Evolutionary conservation across 345 rosid species (phyloP).

Genomic region (Dimocarpus longan): DNA sequence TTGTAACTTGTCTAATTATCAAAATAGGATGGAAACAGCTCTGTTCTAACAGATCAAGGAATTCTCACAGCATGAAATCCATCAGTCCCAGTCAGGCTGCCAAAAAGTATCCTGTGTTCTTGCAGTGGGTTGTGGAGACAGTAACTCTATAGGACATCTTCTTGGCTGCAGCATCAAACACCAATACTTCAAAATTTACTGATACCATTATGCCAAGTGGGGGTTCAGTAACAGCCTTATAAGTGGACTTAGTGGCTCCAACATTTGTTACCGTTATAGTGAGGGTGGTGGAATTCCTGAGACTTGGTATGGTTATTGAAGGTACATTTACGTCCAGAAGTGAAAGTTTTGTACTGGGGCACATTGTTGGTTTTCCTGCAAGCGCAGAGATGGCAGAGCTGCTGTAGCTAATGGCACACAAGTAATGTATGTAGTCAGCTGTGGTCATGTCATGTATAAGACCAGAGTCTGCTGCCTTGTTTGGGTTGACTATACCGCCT

Average conservation of each 20-base stretch:
- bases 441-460: conserved; percentile 55
- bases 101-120: conserved; percentile 54
- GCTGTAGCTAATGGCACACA: conserved; percentile 57
- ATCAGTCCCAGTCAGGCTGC: conserved; percentile 66
- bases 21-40: conserved; percentile 15
- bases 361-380: conserved; percentile 26
- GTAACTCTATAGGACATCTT: conserved; percentile 33
- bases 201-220: conserved; percentile 37
- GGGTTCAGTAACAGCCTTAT: conserved; percentile 44
- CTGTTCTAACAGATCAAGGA: conserved; percentile 57
- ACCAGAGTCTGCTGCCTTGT: conserved; percentile 56
- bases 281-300: conserved; percentile 32
- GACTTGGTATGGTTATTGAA: conserved; percentile 63
- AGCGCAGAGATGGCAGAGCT: conserved; percentile 43
- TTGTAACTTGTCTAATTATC: neutral
- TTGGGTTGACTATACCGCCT: conserved; percentile 63
- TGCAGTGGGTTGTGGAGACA: conserved; percentile 15
- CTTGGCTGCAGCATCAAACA: conserved; percentile 28
- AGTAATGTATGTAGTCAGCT: conserved; percentile 54
- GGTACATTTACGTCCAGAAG: conserved; percentile 60
- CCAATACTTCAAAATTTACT: conserved; percentile 38
- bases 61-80: conserved; percentile 46
- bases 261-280: conserved; percentile 60
- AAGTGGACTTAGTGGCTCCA: conserved; percentile 42
- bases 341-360: conserved; percentile 35